Percentiles rank a stretch among this genome's conserved stretches.
Conservation (phyloP, 495 filamentous ascomycete species). For the Trichoderma virens region DNA sequence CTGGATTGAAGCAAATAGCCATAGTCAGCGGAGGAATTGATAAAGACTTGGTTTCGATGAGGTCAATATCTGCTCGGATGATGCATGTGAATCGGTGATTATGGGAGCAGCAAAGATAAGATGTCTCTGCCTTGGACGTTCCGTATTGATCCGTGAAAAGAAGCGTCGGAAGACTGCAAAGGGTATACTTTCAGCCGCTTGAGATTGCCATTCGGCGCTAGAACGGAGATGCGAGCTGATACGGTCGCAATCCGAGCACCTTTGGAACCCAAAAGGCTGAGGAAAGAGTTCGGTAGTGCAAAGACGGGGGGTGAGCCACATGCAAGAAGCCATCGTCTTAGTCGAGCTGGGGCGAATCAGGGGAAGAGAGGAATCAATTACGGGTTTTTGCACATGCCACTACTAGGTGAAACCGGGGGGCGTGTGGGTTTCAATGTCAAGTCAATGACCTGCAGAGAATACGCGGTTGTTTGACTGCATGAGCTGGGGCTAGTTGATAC, state of each 20-base stretch:
- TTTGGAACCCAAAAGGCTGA: background rate
- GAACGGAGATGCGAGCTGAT: background rate
- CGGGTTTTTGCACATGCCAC: background rate
- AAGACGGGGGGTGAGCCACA: background rate
- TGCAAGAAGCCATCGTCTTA: no score
- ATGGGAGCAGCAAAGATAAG: background rate
- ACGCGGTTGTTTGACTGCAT: no score
- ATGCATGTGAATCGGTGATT: background rate
- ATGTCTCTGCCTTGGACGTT: background rate
- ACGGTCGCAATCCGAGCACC: background rate
- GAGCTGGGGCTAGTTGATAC: no score
- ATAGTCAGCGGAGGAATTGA: background rate
- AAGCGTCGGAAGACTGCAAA: background rate
- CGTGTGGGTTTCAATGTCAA: background rate
- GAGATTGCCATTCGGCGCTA: background rate
- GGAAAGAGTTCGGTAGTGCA: background rate
- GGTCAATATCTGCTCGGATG: background rate
- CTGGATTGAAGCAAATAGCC: background rate
- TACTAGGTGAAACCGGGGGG: background rate
- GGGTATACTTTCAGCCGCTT: background rate
- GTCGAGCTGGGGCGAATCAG: background rate
- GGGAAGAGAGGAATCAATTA: background rate
- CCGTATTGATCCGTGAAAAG: background rate
- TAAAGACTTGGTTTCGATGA: background rate
- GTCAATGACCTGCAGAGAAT: background rate